Base-by-base conservation (phyloP, 495 filamentous ascomycete species). In the Jackrogersella minutella region DNA sequence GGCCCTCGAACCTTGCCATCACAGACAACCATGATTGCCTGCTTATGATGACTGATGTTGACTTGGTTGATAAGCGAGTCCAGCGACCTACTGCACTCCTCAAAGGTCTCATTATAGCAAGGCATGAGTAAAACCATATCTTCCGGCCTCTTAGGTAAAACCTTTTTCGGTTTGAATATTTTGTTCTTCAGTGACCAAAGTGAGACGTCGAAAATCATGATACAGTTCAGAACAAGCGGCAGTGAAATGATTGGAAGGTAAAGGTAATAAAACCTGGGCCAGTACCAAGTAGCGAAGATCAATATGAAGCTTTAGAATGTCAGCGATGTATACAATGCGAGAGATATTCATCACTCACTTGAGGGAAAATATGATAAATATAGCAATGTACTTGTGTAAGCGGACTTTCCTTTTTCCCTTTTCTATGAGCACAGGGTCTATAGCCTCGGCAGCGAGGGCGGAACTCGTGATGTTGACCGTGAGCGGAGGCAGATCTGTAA, bases 1-100 rank as follows among this genome's bases (percentile, higher is more conserved):
- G 90, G 85, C 52, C 90, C 90, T 66, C 91, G 91, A 76, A 91
- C 90, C 63, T 90, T 82, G 59, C 90, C 90, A 66, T 93, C 90
- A 70, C 88, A 91, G 49, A 93, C 85, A 33, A 91, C 85, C 24
- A 93, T 71, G 57, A 93, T 88, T 4, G 86, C 81, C 68, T 91
- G 90, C 74, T 91, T 87, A 70, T 76, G 72, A 13, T 73, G 49
- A 3, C 60, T 52, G 54, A 76, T 60, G 2, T 62, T 65, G 44
- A 62, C 28, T 52, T 76, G 73, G 8, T 62, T 66, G 19, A 76
- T 63, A 30, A 76, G 73, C 17, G 73, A 76, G 40, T 76, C 73
- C 0, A 76, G 66, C 10, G 73, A 76, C 9, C 55, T 68, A 5
- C 37, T 40, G 16, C 62, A 63, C 53, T 76, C 73, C 9, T 73